Evolutionary conservation across 1,284 basidiomycete genomes (phyloP).

Genomic region (Somion occarium): DNA sequence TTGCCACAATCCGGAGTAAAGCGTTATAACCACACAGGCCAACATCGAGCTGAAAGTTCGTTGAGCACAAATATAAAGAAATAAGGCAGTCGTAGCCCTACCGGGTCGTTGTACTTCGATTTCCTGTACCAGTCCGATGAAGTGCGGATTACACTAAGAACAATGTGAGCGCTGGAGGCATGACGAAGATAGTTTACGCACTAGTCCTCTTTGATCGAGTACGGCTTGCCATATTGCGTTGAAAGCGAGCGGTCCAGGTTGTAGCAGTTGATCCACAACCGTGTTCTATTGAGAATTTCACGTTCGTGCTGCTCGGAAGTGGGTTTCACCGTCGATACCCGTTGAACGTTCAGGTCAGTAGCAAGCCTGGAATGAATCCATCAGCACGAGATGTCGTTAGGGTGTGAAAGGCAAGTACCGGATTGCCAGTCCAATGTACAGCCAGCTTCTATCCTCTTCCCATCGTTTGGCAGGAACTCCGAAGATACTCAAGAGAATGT

Average conservation of each 20-base stretch:
- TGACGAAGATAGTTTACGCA: constrained; percentile 29
- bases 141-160: constrained; percentile 61
- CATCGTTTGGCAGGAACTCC: constrained; percentile 73
- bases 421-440: constrained; percentile 77
- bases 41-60: constrained; percentile 52
- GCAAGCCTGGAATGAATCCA: constrained; percentile 46
- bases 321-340: constrained; percentile 54
- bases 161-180: not conserved
- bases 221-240: constrained; percentile 85
- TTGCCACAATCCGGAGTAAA: constrained; percentile 63
- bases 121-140: constrained; percentile 75
- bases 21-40: constrained; percentile 71
- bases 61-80: not conserved
- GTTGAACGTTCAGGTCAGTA: constrained; percentile 81
- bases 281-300: constrained; percentile 74
- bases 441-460: constrained; percentile 81
- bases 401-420: constrained; percentile 34
- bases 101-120: constrained; percentile 56
- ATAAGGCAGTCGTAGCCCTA: constrained; percentile 25
- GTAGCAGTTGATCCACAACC: constrained; percentile 86
- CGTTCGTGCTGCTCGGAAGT: constrained; percentile 65
- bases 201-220: constrained; percentile 83
- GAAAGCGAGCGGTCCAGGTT: constrained; percentile 79
- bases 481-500: constrained; percentile 75
- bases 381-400: not conserved